These are phyloP conservation scores for Trametes villosa DNA, from an alignment of 768 basidiomycete genomes.

Conservation along the genomic window DNA sequence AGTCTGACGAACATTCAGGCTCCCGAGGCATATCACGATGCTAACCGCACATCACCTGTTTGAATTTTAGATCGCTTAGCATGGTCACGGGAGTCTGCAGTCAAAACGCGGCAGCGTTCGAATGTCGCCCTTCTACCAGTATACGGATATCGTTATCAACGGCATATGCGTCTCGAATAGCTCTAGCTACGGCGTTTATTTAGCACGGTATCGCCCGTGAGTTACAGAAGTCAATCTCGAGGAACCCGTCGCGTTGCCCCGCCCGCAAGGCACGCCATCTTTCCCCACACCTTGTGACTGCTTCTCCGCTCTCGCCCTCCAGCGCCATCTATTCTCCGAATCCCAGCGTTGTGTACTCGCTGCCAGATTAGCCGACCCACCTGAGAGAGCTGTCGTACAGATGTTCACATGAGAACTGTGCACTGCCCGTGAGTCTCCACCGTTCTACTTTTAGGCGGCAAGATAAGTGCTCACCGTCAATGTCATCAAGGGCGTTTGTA, in stretches of 20 bases:
- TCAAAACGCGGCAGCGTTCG: no score
- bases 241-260: background rate
- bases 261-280: conserved; percentile 6
- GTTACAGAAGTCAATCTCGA: background rate
- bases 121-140: no score
- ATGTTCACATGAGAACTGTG: conserved; percentile 9
- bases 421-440: background rate
- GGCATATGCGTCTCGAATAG: no score
- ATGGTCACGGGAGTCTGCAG: no score
- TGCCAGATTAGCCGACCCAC: background rate
- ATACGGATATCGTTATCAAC: no score
- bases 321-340: background rate
- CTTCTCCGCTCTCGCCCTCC: background rate
- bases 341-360: background rate
- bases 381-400: background rate
- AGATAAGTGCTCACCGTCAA: background rate
- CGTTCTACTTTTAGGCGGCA: background rate
- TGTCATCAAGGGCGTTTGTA: background rate
- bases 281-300: conserved; percentile 5
- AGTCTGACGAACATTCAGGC: no score
- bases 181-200: no score
- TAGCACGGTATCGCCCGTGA: background rate
- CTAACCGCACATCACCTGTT: no score
- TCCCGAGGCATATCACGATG: no score
- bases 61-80: no score